Evolutionary conservation across 2,329 filamentous ascomycete genomes (phyloP).

Genomic region (Chaetomium olivaceum): DNA sequence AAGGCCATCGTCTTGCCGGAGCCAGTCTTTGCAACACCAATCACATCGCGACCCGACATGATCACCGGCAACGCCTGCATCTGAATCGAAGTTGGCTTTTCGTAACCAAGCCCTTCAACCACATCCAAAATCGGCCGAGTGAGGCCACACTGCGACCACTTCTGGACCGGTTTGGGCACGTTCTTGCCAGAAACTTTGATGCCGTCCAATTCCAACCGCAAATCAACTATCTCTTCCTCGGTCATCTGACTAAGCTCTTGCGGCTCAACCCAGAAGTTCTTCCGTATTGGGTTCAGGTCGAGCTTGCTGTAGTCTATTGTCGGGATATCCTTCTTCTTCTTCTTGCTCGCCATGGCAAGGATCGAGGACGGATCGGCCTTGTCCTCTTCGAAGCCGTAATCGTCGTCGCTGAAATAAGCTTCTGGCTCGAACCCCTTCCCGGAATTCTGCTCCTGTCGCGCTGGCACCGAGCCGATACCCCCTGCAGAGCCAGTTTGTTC

Average conservation of each 20-base stretch:
- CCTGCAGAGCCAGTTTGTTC: constrained; percentile 53
- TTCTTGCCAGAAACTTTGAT: constrained; percentile 91
- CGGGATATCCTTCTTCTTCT: constrained; percentile 95
- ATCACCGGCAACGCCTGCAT: constrained; percentile 91
- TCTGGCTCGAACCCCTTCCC: constrained; percentile 69
- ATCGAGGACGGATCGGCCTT: constrained; percentile 50
- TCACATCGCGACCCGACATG: constrained; percentile 94
- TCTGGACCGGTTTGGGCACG: constrained; percentile 89
- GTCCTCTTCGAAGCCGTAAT: constrained; percentile 57
- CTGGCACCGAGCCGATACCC: constrained; percentile 25
- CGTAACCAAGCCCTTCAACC: constrained; percentile 77
- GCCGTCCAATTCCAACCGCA: constrained; percentile 86
- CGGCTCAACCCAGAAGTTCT: constrained; percentile 93
- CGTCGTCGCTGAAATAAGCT: constrained; percentile 86
- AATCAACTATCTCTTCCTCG: constrained; percentile 76
- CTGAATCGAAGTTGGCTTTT: constrained; percentile 90
- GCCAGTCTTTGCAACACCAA: constrained; percentile 95
- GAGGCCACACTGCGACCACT: constrained; percentile 94
- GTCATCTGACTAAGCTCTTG: constrained; percentile 79
- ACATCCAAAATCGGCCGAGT: constrained; percentile 85
- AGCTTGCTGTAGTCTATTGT: constrained; percentile 83
- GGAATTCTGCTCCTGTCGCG: constrained; percentile 42
- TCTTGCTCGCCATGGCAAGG: constrained; percentile 60
- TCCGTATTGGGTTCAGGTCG: constrained; percentile 81
- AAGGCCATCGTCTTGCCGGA: constrained; percentile 98